Conservation (phyloP, 2,329 filamentous ascomycete genomes). For the Neonectria coccinea region DNA sequence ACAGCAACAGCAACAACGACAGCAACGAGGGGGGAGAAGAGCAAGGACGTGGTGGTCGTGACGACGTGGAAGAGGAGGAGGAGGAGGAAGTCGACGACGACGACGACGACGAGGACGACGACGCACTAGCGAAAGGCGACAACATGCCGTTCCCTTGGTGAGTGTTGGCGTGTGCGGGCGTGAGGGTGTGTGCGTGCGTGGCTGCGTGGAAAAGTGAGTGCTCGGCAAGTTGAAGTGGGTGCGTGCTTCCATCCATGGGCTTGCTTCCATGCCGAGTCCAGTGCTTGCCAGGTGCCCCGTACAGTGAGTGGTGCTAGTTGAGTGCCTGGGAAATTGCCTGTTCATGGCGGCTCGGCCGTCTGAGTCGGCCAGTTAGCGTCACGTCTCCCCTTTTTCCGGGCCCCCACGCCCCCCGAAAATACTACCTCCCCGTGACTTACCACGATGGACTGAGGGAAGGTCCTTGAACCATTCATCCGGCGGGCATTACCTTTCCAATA, state of each 20-base stretch:
- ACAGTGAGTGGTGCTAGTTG: not conserved
- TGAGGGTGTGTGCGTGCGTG: constrained; percentile 6
- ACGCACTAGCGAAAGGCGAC: constrained; percentile 26
- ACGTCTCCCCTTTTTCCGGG: constrained; percentile 38
- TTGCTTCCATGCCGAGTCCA: not conserved
- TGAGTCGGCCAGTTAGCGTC: constrained; percentile 42
- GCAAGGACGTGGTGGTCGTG: not conserved
- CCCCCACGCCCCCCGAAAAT: constrained; percentile 2
- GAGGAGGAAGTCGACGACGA: constrained; percentile 4
- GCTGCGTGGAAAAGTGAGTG: constrained; percentile 1
- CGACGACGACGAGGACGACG: constrained; percentile 10
- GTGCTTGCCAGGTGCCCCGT: not conserved
- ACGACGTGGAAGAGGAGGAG: not conserved
- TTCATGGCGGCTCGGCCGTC: constrained; percentile 45
- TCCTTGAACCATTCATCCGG: not conserved
- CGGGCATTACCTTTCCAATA: not conserved
- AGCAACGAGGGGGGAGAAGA: not conserved
- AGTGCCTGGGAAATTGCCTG: constrained; percentile 42
- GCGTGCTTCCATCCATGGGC: not conserved
- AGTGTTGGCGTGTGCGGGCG: constrained; percentile 27
- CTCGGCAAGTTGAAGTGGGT: not conserved
- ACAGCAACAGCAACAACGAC: not conserved
- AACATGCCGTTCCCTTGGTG: constrained; percentile 38
- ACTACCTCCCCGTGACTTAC: not conserved
- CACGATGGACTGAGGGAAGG: too few relatives aligned